Conservation (phyloP, 352 stramenopile genomes). For the Globisporangium irregulare region DNA sequence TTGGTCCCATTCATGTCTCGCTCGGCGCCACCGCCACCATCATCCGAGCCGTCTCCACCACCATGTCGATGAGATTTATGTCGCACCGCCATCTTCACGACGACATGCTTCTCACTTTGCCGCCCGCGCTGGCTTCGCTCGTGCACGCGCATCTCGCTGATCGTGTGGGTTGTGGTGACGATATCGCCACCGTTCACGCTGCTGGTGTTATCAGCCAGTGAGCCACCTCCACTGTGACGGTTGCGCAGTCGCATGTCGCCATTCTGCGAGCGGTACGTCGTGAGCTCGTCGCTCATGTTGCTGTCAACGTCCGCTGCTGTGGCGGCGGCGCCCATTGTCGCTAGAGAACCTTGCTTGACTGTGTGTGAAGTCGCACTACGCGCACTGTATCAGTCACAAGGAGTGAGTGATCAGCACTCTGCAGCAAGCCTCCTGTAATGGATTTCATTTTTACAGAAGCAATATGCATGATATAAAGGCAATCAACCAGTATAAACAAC, state of each 20-base stretch:
- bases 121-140: conserved; percentile 7
- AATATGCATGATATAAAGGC: too few species aligned
- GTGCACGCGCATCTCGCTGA: conserved; percentile 15
- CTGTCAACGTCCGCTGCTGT: not conserved
- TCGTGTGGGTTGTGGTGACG: conserved; percentile 14
- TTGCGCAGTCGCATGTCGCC: not conserved
- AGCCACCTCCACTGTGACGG: not conserved
- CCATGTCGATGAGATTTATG: not conserved
- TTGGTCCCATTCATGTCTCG: conserved; percentile 3
- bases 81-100: conserved; percentile 14
- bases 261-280: not conserved
- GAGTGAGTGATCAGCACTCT: not conserved
- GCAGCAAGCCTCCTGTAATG: not conserved
- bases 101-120: conserved; percentile 14
- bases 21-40: not conserved
- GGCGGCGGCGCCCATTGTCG: not conserved
- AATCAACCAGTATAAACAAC: not conserved
- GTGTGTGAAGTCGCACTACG: not conserved
- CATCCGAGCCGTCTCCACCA: not conserved
- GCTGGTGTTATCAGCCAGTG: not conserved
- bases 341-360: not conserved
- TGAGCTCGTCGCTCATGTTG: not conserved
- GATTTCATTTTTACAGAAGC: not conserved
- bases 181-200: conserved; percentile 7
- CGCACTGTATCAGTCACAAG: not conserved